Base-by-base conservation (phyloP, 176 grass and related monocot species). In the Lolium rigidum region DNA sequence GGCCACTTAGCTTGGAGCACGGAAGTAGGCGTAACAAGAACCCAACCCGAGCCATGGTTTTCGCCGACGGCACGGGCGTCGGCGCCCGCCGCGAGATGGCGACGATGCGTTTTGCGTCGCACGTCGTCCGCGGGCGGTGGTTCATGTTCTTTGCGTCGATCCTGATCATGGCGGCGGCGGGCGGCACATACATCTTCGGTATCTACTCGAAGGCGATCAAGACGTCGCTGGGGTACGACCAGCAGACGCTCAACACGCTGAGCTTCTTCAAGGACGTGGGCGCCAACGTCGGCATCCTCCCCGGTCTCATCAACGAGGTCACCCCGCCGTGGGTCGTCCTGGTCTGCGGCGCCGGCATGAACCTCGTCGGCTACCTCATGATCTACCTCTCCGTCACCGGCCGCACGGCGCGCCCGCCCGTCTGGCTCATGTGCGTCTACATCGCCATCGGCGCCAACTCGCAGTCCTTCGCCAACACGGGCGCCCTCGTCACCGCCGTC, bases 231-330 rank as follows among this genome's bases (percentile, higher is more conserved):
- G 92, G 92, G 3, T 97, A 97, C 77, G 62, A 92, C 90, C 92
- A 97, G 89, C 81, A 84, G 87, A 92, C 86, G 64, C 95, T 97
- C 14, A 97, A 94, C 90, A 94, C 86, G 64, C 86, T 97, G 0
- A 86, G 88, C 82, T 94, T 94, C 90, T 94, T 94, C 90, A 97
- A 97, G 86, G 92, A 97, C 86, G 66, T 94, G 9, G 92, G 95
- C 11, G 92, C 92, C 73, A 92, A 90, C 87, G 86, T 92, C 14
- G 92, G 95, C 39, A 74, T 97, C 90, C 81, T 90, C 0, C 77
- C 92, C 0, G 95, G 95, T 3, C 78, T 94, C 60, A 78, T 97
- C 24, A 89, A 84, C 66, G 92, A 94, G 86, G 70, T 94, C 15
- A 86, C 88, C 2, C 92, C 95, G 15, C 88, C 95, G 5, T 94